These are phyloP conservation scores for Graphilbum fragrans DNA, from an alignment of 2,329 filamentous ascomycete genomes.

Conservation along the genomic window DNA sequence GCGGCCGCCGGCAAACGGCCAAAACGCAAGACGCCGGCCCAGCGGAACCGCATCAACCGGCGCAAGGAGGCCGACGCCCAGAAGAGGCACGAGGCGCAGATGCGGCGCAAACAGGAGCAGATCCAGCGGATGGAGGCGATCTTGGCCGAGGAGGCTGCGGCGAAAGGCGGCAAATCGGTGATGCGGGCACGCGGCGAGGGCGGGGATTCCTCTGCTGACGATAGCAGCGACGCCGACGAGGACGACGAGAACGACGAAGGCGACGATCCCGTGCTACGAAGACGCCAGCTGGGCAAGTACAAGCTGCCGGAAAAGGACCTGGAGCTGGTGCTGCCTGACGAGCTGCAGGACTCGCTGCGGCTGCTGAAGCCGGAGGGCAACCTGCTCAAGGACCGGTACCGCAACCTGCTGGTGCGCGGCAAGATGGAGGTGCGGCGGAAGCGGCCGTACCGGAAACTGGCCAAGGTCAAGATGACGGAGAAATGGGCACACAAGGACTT, in stretches of 20 bases:
- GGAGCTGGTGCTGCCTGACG: conserved; percentile 69
- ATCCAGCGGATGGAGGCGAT: conserved; percentile 60
- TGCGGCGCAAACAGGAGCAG: conserved; percentile 63
- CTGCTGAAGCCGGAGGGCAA: conserved; percentile 92
- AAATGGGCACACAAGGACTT: conserved; percentile 99
- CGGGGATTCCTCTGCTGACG: not conserved
- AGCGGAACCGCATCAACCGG: conserved; percentile 79
- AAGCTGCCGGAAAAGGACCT: conserved; percentile 68
- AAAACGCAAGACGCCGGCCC: conserved; percentile 71
- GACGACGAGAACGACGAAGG: conserved; percentile 40
- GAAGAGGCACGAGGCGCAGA: conserved; percentile 62
- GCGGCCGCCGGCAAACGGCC: conserved; percentile 57
- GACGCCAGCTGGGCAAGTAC: conserved; percentile 61
- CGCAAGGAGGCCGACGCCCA: conserved; percentile 77
- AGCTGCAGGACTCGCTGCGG: conserved; percentile 71
- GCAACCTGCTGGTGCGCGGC: conserved; percentile 76
- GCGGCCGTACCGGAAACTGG: conserved; percentile 71
- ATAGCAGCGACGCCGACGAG: conserved; percentile 30
- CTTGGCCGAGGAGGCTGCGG: conserved; percentile 39
- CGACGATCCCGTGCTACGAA: conserved; percentile 53
- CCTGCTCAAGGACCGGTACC: conserved; percentile 79
- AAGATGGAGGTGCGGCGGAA: conserved; percentile 77
- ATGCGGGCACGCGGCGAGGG: not conserved
- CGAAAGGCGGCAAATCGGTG: not conserved
- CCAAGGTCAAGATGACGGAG: conserved; percentile 71